phyloP scores from a whole-genome alignment of 208 protist species.

The Trypanosomatidae sp. region DNA sequence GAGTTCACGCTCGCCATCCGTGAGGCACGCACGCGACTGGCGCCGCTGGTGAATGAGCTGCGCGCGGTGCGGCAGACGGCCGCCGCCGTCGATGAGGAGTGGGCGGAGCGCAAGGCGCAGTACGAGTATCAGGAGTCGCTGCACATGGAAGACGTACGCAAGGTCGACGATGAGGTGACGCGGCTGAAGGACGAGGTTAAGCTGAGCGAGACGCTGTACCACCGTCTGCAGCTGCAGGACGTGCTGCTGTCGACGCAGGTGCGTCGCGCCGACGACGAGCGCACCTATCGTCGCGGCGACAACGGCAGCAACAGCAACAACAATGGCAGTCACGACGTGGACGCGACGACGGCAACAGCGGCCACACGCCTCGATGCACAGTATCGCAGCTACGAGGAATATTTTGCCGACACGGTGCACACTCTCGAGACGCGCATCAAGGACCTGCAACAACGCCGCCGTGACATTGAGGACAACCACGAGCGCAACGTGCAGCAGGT shows the following conservation, averaged over 20 bases:
- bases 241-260: constrained; percentile 28
- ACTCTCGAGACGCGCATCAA: constrained; percentile 42
- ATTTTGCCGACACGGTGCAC: constrained; percentile 21
- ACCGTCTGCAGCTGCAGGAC: constrained; percentile 53
- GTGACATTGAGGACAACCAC: constrained; percentile 77
- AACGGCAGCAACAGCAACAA: neutral
- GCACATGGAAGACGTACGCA: constrained; percentile 77
- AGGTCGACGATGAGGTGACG: constrained; percentile 71
- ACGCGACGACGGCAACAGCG: neutral
- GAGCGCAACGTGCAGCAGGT: constrained; percentile 72
- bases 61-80: constrained; percentile 67
- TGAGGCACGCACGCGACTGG: constrained; percentile 68
- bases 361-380: constrained; percentile 30
- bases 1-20: constrained; percentile 77
- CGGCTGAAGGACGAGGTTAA: constrained; percentile 51
- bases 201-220: constrained; percentile 75
- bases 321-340: neutral
- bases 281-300: constrained; percentile 13
- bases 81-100: constrained; percentile 77
- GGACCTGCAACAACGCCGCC: constrained; percentile 56
- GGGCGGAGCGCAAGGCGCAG: constrained; percentile 67
- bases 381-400: constrained; percentile 46
- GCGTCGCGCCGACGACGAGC: constrained; percentile 44
- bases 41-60: constrained; percentile 84
- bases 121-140: constrained; percentile 79